A percentile compares a stretch with the other conserved stretches of the same genome.
phyloP scores from a whole-genome alignment of 805 yeast species.

The Spathaspora sp. region DNA sequence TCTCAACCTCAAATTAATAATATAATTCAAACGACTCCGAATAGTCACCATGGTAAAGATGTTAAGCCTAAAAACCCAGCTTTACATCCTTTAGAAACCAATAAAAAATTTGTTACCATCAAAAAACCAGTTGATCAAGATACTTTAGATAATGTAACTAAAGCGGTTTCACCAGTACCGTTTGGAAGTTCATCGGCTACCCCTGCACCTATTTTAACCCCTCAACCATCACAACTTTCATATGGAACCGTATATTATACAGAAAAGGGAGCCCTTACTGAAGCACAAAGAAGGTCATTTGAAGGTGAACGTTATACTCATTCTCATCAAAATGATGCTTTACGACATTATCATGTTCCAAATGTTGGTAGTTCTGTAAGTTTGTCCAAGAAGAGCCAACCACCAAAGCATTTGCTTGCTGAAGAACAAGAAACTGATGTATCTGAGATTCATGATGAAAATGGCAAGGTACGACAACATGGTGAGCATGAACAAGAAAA shows the following conservation, averaged over 20 bases:
- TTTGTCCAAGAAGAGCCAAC: conserved; percentile 6
- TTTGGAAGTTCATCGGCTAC: conserved; percentile 8
- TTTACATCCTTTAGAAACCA: conserved; percentile 63
- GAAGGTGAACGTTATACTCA: conserved; percentile 2
- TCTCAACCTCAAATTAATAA: conserved; percentile 4
- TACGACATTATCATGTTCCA: conserved; percentile 3
- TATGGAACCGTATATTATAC: conserved; percentile 39
- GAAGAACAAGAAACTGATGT: conserved; percentile 23
- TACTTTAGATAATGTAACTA: conserved; percentile 12
- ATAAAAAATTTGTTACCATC: conserved; percentile 63
- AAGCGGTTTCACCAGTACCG: conserved; percentile 10
- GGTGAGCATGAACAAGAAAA: not conserved
- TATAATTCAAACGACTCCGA: conserved; percentile 9
- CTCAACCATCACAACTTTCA: conserved; percentile 9
- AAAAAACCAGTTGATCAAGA: conserved; percentile 46
- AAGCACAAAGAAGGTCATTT: conserved; percentile 11
- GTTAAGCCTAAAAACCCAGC: conserved; percentile 65
- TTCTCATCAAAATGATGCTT: not conserved
- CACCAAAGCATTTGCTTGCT: conserved; percentile 18
- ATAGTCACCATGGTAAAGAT: conserved; percentile 10
- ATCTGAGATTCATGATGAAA: conserved; percentile 14
- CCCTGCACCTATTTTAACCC: conserved; percentile 17
- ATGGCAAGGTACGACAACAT: not conserved
- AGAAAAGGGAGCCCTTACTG: conserved; percentile 42
- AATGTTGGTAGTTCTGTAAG: not conserved